A percentile compares a stretch with the other conserved stretches of the same genome.
Evolutionary conservation across 192 early-diverging fungal species (phyloP).

Genomic region (Linnemannia elongata): DNA sequence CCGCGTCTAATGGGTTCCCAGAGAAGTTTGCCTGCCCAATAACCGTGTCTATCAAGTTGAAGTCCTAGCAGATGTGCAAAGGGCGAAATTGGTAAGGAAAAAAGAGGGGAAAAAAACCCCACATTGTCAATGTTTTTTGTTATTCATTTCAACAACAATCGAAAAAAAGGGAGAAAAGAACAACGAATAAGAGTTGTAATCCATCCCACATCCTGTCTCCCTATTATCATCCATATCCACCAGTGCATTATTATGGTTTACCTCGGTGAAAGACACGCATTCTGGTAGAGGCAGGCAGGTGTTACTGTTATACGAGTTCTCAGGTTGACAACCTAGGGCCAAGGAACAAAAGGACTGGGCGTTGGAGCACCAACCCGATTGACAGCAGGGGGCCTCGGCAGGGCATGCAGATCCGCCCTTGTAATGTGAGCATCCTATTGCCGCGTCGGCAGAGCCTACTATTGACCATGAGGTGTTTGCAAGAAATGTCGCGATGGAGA

Average conservation of each 20-base stretch:
- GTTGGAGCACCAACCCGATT: conserved; percentile 59
- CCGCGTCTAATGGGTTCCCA: conserved; percentile 43
- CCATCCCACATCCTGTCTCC: no score
- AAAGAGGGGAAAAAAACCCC: no score
- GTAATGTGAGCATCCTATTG: conserved; percentile 50
- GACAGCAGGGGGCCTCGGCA: conserved; percentile 61
- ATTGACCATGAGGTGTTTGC: neutral
- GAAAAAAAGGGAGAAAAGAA: no score
- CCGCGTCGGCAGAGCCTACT: conserved; percentile 1
- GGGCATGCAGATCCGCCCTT: conserved; percentile 54
- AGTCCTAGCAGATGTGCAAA: conserved; percentile 14
- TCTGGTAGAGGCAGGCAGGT: conserved; percentile 38
- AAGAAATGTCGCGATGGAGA: neutral
- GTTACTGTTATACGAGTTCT: conserved; percentile 50
- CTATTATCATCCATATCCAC: no score
- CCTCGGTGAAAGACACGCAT: conserved; percentile 43
- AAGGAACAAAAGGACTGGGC: conserved; percentile 51
- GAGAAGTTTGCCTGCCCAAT: conserved; percentile 33
- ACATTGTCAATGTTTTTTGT: neutral
- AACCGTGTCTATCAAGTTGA: conserved; percentile 21
- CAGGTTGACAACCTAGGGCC: conserved; percentile 54
- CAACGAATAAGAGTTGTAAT: no score
- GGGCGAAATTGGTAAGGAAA: neutral
- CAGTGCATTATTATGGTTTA: neutral
- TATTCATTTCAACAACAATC: no score